Evolutionary conservation across 257 asterid genomes (phyloP).

Genomic region (Fraxinus quadrangulata): DNA sequence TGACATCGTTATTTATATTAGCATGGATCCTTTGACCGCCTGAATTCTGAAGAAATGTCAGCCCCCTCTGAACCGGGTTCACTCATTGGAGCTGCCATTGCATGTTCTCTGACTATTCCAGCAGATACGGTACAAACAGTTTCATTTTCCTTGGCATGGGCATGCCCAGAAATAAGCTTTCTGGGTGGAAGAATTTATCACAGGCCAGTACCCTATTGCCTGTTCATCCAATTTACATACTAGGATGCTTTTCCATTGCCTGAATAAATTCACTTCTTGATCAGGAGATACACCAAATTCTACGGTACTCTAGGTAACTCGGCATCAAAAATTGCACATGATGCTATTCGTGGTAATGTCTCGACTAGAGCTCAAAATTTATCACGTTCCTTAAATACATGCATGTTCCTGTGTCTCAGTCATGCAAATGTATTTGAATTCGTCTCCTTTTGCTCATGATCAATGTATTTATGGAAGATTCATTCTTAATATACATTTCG

Average conservation of each 20-base stretch:
- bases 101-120: slow-evolving; percentile 81
- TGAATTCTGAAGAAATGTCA: slow-evolving; percentile 62
- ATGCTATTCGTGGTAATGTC: slow-evolving; percentile 77
- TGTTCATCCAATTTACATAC: slow-evolving; percentile 15
- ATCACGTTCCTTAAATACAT: neutral
- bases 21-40: slow-evolving; percentile 90
- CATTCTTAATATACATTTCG: neutral
- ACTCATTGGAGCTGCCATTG: slow-evolving; percentile 82
- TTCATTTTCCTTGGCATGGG: slow-evolving; percentile 88
- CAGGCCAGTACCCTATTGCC: slow-evolving; percentile 52
- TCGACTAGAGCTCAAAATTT: slow-evolving; percentile 3
- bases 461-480: slow-evolving; percentile 13
- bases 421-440: neutral
- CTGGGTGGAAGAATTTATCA: slow-evolving; percentile 83
- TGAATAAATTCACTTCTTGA: slow-evolving; percentile 24
- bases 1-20: slow-evolving; percentile 23
- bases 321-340: slow-evolving; percentile 77
- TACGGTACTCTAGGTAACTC: slow-evolving; percentile 64
- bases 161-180: slow-evolving; percentile 84
- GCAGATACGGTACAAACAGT: slow-evolving; percentile 59
- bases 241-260: slow-evolving; percentile 27
- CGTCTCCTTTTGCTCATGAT: slow-evolving; percentile 12
- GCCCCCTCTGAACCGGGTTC: slow-evolving; percentile 83
- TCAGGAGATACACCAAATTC: slow-evolving; percentile 90
- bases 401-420: slow-evolving; percentile 3